Evolutionary conservation across 1,139 yeast species (phyloP).

Genomic region (Sugiyamaella grinbergsii): DNA sequence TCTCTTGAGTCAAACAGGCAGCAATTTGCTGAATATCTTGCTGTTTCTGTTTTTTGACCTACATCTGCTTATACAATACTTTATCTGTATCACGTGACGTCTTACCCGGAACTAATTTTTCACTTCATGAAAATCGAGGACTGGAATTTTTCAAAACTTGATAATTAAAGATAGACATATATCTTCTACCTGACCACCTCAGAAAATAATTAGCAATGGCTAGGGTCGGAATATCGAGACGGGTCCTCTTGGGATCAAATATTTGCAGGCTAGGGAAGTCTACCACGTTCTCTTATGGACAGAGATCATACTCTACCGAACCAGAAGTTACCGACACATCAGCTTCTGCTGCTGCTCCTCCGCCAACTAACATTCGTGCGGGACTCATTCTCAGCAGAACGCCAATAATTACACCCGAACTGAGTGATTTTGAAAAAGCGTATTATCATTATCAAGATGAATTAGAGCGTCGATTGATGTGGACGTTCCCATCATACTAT

Average conservation of each 20-base stretch:
- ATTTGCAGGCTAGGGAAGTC: background rate
- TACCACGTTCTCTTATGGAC: background rate
- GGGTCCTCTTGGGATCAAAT: background rate
- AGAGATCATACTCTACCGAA: conserved; percentile 11
- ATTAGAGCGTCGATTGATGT: conserved; percentile 86
- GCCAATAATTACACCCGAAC: conserved; percentile 81
- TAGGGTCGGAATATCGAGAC: conserved; percentile 1
- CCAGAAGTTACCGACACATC: background rate
- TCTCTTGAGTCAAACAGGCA: no score
- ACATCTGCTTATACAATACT: background rate
- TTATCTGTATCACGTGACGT: background rate
- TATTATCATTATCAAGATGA: conserved; percentile 84
- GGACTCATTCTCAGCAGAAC: conserved; percentile 69
- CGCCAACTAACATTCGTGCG: conserved; percentile 35
- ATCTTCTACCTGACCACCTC: background rate
- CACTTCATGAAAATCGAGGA: conserved; percentile 5
- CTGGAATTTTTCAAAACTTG: background rate
- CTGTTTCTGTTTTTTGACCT: no score
- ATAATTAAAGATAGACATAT: background rate
- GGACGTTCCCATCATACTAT: conserved; percentile 95
- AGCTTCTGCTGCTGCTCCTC: conserved; percentile 4
- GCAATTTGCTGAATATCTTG: no score
- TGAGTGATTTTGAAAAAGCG: conserved; percentile 68
- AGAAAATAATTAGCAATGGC: conserved; percentile 2
- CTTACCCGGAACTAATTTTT: conserved; percentile 10